Evolutionary conservation across 2,329 filamentous ascomycete species (phyloP).

Genomic region (Zasmidium angulare): DNA sequence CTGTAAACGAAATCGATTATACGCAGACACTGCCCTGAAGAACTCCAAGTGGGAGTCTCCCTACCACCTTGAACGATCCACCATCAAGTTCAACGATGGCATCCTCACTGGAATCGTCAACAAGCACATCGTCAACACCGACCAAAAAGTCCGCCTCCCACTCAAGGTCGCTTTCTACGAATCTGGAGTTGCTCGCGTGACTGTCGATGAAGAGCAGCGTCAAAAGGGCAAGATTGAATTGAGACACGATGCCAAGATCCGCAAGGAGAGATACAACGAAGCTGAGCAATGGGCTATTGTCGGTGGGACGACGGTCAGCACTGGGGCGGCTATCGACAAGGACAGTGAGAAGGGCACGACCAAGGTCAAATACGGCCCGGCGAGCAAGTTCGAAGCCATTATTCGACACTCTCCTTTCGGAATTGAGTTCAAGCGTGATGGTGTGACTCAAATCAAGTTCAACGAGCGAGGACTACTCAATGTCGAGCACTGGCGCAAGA

Average conservation of each 20-base stretch:
- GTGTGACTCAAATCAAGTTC: slow-evolving; percentile 77
- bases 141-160: slow-evolving; percentile 74
- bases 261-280: slow-evolving; percentile 95
- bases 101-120: slow-evolving; percentile 77
- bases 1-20: slow-evolving; percentile 90
- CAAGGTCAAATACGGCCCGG: slow-evolving; percentile 73
- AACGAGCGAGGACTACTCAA: slow-evolving; percentile 91
- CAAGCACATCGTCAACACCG: slow-evolving; percentile 68
- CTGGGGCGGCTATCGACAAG: slow-evolving; percentile 65
- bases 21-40: slow-evolving; percentile 72
- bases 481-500: slow-evolving; percentile 90
- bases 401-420: slow-evolving; percentile 81
- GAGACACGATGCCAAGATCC: slow-evolving; percentile 75
- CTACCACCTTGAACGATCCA: slow-evolving; percentile 71
- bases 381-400: slow-evolving; percentile 74
- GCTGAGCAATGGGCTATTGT: slow-evolving; percentile 83
- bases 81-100: slow-evolving; percentile 74
- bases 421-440: slow-evolving; percentile 83
- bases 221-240: slow-evolving; percentile 86
- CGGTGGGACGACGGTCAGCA: slow-evolving; percentile 73
- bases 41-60: slow-evolving; percentile 74
- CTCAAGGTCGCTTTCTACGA: slow-evolving; percentile 85
- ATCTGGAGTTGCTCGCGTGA: slow-evolving; percentile 82
- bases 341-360: slow-evolving; percentile 68
- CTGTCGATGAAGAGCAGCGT: slow-evolving; percentile 86